Conservation (phyloP, 2,329 filamentous ascomycete species). For the Coleophoma cylindrospora region DNA sequence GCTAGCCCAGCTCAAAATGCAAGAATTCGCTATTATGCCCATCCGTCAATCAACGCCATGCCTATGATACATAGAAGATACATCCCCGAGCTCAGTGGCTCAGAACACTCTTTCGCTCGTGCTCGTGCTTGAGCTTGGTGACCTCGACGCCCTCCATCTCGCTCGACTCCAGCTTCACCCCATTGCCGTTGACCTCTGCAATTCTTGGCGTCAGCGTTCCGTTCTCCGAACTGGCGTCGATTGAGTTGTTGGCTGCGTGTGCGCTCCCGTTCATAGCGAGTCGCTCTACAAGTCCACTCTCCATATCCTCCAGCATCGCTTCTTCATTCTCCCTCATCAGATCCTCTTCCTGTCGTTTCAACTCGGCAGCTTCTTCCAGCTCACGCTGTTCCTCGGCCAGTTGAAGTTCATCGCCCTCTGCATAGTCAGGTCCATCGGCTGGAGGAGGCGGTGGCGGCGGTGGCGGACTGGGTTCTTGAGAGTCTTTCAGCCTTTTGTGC, state of each 20-base stretch:
- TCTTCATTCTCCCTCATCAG: slow-evolving; percentile 25
- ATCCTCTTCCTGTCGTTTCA: slow-evolving; percentile 22
- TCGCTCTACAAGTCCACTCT: slow-evolving; percentile 2
- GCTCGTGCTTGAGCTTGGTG: background rate
- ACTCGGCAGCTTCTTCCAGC: slow-evolving; percentile 15
- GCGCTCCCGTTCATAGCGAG: background rate
- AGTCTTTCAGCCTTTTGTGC: slow-evolving; percentile 24
- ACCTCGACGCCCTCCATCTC: background rate
- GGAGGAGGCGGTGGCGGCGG: slow-evolving; percentile 23
- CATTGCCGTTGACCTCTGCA: background rate
- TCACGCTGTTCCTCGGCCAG: slow-evolving; percentile 8
- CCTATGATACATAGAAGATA: background rate
- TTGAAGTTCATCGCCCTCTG: slow-evolving; percentile 1
- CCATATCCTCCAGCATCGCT: slow-evolving; percentile 20
- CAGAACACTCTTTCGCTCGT: background rate
- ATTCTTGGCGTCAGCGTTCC: background rate
- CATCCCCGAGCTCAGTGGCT: background rate
- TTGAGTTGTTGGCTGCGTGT: background rate
- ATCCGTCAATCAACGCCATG: background rate
- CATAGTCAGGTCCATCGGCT: slow-evolving; percentile 7
- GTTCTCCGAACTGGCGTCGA: background rate
- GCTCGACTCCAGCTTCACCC: background rate
- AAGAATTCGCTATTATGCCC: background rate
- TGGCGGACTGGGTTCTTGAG: slow-evolving; percentile 18
- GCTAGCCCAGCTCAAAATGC: background rate